Evolutionary conservation across 169 alveolate species (phyloP), one percentile per base, ranked within the genome.

Genomic region (Plasmodium vivax): DNA sequence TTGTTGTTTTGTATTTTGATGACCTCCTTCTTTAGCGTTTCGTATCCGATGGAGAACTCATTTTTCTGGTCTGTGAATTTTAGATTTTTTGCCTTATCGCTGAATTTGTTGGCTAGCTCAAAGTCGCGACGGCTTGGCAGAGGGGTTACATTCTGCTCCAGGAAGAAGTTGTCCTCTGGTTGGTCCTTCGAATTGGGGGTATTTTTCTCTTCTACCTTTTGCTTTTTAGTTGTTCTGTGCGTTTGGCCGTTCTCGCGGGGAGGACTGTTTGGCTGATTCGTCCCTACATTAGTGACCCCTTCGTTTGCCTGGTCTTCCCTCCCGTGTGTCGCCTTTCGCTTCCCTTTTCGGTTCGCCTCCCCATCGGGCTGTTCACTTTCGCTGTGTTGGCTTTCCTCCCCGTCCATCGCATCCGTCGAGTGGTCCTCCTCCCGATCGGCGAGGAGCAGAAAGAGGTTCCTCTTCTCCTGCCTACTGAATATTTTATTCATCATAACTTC

Each of bases 401-500:
- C 79, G 30, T n/a, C 43, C 2, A 23, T 2, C 7, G 51, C 84
- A 10, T 54, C 68, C 14, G 54, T 71, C 27, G 80, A 51, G 12
- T 75, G 23, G 36, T 74, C 83, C 10, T 71, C 84, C 19, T n/a
- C 45, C 43, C 27, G 77, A 73, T 84, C 84, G 62, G 56, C 81
- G 19, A 87, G 56, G 32, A 87, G 47, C n/a, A 87, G 85, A 12
- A 51, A 77, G 62, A 87, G 68, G 68, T 87, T 87, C 23, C 77
- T 87, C 82, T 77, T 87, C 30, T 87, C 93, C 82, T 75, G 85
- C 43, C 45, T 87, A 77, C 81, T 87, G 68, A 87, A 87, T n/a
- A 87, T 87, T 75, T 74, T 75, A 87, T 87, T 87, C 93, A 87
- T 87, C 85, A 87, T 75, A 38, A 87, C 45, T 87, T 87, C 93